Evolutionary conservation across 768 basidiomycete genomes (phyloP), one percentile per base, ranked within the genome.

Genomic region (Peribolospora kevripleyi): DNA sequence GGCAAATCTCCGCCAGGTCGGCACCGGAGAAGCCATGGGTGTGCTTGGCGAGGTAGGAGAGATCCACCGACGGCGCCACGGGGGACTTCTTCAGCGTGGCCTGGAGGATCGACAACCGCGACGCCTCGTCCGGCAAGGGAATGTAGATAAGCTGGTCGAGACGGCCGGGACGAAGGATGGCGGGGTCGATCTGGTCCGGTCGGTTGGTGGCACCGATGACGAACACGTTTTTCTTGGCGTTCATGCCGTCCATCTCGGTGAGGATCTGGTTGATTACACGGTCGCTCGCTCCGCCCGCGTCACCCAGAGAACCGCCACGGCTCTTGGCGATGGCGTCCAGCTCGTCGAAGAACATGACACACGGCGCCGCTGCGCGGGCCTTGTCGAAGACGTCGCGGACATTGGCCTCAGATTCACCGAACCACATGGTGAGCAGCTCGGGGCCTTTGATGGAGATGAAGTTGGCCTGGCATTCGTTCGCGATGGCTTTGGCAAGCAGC

Each of bases 301-400:
- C 93, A 45, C 88, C 88, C 7, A 74, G 70, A 3, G 76, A 76
- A 36, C 68, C 68, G 58, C 93, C 93, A 70, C 93, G 85, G 53
- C 88, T 78, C 73, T 97, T 97, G 49, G 93, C 93, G 64, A 98
- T 97, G 11, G 91, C 93, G 68, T 98, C 93, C 68, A 98, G 74
- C 69, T 98, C 93, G 64, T 98, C 93, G 71, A 98, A 98, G 84
- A 98, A 98, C 87, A 98, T 93, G 62, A 98, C 93, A 67, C 93
- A 97, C 54, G 93, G 93, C 38, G 93, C 91, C 6, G 93, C 93
- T 13, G 93, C 93, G 62, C 93, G 85, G 40, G 93, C 93, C 72
- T 97, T 97, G 77, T 98, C 93, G 70, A 98, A 98, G 60, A 97
- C 87, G 62, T 97, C 91, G 63, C 93, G 86, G 58, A 98, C 93